phyloP scores from a whole-genome alignment of 2,329 filamentous ascomycete genomes.

The Nakataea oryzae region DNA sequence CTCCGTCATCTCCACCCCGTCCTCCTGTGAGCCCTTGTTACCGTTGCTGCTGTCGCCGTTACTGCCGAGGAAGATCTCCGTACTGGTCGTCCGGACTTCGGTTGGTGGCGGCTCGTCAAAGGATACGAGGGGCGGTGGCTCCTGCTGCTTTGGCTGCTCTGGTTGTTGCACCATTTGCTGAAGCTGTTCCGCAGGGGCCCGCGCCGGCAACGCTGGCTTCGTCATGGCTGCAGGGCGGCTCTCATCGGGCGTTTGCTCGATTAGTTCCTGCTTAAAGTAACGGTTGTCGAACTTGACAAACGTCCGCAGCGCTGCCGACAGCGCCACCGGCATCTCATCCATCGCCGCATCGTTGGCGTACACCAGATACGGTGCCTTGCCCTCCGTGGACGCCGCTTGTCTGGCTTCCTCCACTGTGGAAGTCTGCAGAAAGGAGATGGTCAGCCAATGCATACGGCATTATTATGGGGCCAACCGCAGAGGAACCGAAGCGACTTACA shows the following conservation, averaged over 20 bases:
- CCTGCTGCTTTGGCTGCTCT: neutral
- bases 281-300: constrained; percentile 24
- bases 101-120: neutral
- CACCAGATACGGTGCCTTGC: constrained; percentile 15
- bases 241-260: constrained; percentile 15
- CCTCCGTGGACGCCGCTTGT: constrained; percentile 9
- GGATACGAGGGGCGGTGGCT: neutral
- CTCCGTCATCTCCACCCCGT: constrained; percentile 1
- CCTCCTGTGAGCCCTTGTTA: neutral
- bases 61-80: neutral
- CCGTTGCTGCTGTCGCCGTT: neutral
- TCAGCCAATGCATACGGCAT: neutral
- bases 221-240: neutral
- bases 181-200: neutral
- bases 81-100: neutral
- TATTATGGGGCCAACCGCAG: constrained; percentile 6
- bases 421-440: neutral
- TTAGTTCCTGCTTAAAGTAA: constrained; percentile 20
- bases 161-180: neutral
- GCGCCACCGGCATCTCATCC: constrained; percentile 9
- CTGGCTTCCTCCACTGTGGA: constrained; percentile 9
- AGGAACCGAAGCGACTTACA: constrained; percentile 6
- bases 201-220: neutral
- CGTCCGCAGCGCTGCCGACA: constrained; percentile 17
- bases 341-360: constrained; percentile 20